phyloP scores from a whole-genome alignment of 164 flowering plant genomes.

The Annona squamosa region DNA sequence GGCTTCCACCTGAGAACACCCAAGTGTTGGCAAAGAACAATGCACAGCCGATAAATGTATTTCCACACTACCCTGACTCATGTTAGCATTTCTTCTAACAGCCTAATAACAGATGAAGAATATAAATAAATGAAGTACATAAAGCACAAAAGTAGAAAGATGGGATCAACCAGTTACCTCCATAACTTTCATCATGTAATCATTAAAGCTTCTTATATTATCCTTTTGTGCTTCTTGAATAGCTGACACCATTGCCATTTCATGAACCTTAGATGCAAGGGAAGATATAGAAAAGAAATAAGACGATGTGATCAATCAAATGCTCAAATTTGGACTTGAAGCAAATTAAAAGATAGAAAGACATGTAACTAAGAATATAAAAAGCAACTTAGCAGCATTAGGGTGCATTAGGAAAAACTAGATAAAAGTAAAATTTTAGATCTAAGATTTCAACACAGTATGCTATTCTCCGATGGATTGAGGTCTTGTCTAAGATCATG shows the following conservation, averaged over 20 bases:
- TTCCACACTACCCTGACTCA: background rate
- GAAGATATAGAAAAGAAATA: background rate
- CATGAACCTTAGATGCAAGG: slow-evolving; percentile 66
- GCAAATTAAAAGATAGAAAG: background rate
- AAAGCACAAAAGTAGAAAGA: background rate
- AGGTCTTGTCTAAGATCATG: background rate
- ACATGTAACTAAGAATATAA: background rate
- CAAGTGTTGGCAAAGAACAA: background rate
- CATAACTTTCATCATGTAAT: slow-evolving; percentile 83
- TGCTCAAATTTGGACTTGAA: background rate
- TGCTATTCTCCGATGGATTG: background rate
- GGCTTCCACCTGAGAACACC: background rate
- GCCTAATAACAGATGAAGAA: background rate
- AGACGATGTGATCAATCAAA: background rate
- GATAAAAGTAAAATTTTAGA: background rate
- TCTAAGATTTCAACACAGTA: background rate
- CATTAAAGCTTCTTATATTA: slow-evolving; percentile 81
- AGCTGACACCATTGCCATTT: slow-evolving; percentile 96
- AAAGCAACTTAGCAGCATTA: background rate
- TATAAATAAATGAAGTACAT: background rate
- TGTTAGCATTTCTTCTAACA: background rate
- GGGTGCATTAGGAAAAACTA: background rate
- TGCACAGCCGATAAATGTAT: background rate
- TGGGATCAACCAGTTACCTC: slow-evolving; percentile 39
- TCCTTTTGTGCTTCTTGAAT: slow-evolving; percentile 98